Percentiles rank a stretch among this genome's conserved stretches.
These are phyloP conservation scores for Penicillium verrucosum DNA, from an alignment of 2,329 filamentous ascomycete species.

Conservation along the genomic window DNA sequence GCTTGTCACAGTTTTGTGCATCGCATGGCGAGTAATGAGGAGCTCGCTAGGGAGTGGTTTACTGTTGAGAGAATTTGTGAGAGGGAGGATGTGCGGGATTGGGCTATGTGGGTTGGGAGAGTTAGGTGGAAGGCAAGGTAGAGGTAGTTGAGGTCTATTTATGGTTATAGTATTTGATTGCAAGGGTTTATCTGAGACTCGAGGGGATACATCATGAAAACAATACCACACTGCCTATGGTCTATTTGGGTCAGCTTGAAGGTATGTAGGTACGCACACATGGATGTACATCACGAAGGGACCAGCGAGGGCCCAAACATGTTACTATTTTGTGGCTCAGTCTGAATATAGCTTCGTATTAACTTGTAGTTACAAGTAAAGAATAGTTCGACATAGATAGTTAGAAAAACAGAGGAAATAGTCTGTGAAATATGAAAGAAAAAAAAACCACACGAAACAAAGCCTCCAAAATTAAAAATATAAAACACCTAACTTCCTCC, in stretches of 20 bases:
- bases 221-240: too few relatives aligned
- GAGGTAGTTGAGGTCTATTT: constrained; percentile 31
- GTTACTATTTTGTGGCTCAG: background rate
- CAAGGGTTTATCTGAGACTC: background rate
- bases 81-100: constrained; percentile 68
- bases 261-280: background rate
- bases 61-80: constrained; percentile 68
- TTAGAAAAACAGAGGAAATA: background rate
- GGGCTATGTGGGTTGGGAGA: constrained; percentile 68
- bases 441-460: background rate
- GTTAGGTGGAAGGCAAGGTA: constrained; percentile 69
- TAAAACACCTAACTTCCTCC: background rate
- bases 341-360: background rate
- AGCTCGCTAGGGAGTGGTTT: constrained; percentile 68
- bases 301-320: background rate
- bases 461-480: background rate
- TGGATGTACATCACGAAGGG: background rate
- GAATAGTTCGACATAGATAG: background rate
- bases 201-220: background rate
- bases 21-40: constrained; percentile 70
- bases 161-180: background rate
- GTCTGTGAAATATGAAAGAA: background rate
- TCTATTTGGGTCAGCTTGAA: too few relatives aligned
- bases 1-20: constrained; percentile 84
- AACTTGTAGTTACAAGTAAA: background rate